These are phyloP conservation scores for Camelina sativa DNA, from an alignment of 345 rosid species.

Conservation along the genomic window DNA sequence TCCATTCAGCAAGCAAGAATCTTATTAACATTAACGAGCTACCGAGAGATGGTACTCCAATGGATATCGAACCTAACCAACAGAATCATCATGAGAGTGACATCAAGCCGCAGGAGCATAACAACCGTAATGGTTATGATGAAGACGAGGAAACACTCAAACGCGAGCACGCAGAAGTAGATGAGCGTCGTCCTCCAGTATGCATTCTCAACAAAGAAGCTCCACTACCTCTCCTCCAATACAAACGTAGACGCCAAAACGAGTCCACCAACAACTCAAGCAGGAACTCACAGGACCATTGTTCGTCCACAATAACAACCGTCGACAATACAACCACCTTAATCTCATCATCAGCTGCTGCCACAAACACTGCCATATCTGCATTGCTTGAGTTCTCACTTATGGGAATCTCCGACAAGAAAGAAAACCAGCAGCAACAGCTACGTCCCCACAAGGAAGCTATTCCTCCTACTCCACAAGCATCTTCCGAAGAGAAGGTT, in stretches of 20 bases:
- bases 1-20: constrained; percentile 38
- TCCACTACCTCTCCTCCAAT: constrained; percentile 64
- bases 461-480: constrained; percentile 10
- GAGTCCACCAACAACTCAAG: constrained; percentile 58
- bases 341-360: constrained; percentile 48
- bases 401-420: constrained; percentile 43
- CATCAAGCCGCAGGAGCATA: constrained; percentile 13
- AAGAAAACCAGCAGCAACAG: constrained; percentile 20
- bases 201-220: constrained; percentile 65
- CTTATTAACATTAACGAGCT: constrained; percentile 47
- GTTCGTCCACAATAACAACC: constrained; percentile 71
- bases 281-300: constrained; percentile 62
- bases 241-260: constrained; percentile 71
- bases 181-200: constrained; percentile 50
- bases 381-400: constrained; percentile 84
- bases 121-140: constrained; percentile 20
- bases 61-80: constrained; percentile 35
- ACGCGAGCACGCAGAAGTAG: constrained; percentile 37
- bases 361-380: constrained; percentile 69
- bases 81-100: constrained; percentile 33
- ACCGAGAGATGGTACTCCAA: constrained; percentile 40
- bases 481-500: constrained; percentile 38
- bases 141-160: constrained; percentile 36
- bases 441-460: constrained; percentile 30
- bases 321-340: constrained; percentile 57